These are phyloP conservation scores for Castanospermum australe DNA, from an alignment of 306 rosid genomes.

Conservation along the genomic window DNA sequence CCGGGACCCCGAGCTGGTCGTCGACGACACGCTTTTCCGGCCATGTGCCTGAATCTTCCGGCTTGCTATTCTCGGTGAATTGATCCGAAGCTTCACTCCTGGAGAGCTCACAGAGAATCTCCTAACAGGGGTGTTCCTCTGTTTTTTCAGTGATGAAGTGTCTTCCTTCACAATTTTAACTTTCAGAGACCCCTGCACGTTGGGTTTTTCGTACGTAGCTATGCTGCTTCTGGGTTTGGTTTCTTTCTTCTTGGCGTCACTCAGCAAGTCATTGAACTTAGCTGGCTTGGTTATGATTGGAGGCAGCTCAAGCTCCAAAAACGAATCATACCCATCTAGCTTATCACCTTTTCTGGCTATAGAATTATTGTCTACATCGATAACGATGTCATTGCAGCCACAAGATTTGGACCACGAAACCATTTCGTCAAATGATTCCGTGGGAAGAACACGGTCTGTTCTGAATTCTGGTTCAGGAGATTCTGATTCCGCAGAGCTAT, in stretches of 20 bases:
- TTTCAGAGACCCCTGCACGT: conserved; percentile 23
- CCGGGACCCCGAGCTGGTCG: conserved; percentile 24
- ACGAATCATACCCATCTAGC: conserved; percentile 39
- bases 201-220: neutral
- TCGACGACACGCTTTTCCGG: conserved; percentile 43
- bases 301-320: conserved; percentile 56
- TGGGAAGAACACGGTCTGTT: conserved; percentile 68
- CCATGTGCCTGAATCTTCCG: conserved; percentile 32
- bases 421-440: conserved; percentile 39
- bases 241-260: conserved; percentile 37
- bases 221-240: conserved; percentile 33
- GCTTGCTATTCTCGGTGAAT: conserved; percentile 58
- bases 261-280: conserved; percentile 34
- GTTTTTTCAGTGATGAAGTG: neutral
- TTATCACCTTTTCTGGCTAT: conserved; percentile 34
- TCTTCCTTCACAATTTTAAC: conserved; percentile 40
- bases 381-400: conserved; percentile 51
- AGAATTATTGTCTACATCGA: conserved; percentile 53
- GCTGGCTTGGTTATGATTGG: conserved; percentile 70
- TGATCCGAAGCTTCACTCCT: conserved; percentile 58
- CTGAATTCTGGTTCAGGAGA: conserved; percentile 56
- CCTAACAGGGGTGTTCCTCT: conserved; percentile 34
- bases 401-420: conserved; percentile 15
- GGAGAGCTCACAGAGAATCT: conserved; percentile 58
- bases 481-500: conserved; percentile 45